Evolutionary conservation across 495 filamentous ascomycete species (phyloP).

Genomic region (Platismatia glauca): DNA sequence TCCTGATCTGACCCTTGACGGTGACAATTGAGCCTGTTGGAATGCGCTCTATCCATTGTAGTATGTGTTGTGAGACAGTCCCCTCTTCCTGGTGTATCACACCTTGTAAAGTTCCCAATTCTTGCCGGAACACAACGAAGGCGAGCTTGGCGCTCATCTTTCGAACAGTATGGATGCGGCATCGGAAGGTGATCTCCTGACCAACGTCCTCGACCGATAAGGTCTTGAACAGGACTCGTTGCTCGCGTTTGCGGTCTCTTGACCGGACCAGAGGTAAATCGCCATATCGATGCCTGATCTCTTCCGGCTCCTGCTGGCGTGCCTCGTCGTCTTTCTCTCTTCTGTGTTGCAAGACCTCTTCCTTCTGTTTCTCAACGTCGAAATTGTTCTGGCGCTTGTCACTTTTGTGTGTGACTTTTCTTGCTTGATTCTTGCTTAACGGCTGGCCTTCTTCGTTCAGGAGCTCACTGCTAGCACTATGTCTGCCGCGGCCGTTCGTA

Average conservation of each 20-base stretch:
- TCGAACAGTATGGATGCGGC: slow-evolving; percentile 72
- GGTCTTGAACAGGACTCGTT: slow-evolving; percentile 41
- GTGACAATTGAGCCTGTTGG: slow-evolving; percentile 59
- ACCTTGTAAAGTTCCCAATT: slow-evolving; percentile 68
- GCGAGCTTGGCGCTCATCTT: slow-evolving; percentile 82
- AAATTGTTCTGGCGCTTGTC: slow-evolving; percentile 39
- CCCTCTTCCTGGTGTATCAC: slow-evolving; percentile 49
- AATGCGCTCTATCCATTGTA: slow-evolving; percentile 62
- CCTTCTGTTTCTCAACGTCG: slow-evolving; percentile 44
- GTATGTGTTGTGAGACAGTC: slow-evolving; percentile 48
- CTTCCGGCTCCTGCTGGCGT: slow-evolving; percentile 38
- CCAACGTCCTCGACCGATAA: slow-evolving; percentile 52
- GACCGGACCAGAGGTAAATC: slow-evolving; percentile 47
- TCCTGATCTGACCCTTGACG: slow-evolving; percentile 54
- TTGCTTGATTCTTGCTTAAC: slow-evolving; percentile 47
- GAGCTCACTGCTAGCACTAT: slow-evolving; percentile 36
- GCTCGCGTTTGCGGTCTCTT: slow-evolving; percentile 30
- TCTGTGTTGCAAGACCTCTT: slow-evolving; percentile 23
- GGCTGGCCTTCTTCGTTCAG: slow-evolving; percentile 33
- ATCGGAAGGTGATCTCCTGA: slow-evolving; percentile 65
- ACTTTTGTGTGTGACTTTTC: slow-evolving; percentile 38
- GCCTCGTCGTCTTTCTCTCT: slow-evolving; percentile 38
- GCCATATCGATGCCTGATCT: slow-evolving; percentile 55
- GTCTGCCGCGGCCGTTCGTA: background rate
- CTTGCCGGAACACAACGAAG: slow-evolving; percentile 81